A percentile compares a stretch with the other conserved stretches of the same genome.
Conservation (phyloP, 306 rosid species). For the Quercus dentata region DNA sequence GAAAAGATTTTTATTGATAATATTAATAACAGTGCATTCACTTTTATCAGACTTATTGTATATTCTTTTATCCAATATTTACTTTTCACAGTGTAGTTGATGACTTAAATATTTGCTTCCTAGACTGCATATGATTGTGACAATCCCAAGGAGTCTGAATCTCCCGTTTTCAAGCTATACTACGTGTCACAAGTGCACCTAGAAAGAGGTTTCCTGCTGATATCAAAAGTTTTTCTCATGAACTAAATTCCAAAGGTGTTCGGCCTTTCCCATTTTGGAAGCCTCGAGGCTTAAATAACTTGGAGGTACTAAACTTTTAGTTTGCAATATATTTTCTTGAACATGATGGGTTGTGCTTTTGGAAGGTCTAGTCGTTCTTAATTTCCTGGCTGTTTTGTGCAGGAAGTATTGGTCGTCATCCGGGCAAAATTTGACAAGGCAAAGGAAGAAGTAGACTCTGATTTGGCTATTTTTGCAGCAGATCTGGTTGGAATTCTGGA, state of each 20-base stretch:
- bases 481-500: slow-evolving; percentile 94
- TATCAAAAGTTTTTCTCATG: slow-evolving; percentile 96
- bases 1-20: neutral
- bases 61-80: neutral
- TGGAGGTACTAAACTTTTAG: slow-evolving; percentile 60
- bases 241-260: slow-evolving; percentile 91
- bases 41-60: slow-evolving; percentile 18
- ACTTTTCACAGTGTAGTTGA: slow-evolving; percentile 22
- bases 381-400: slow-evolving; percentile 32
- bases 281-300: slow-evolving; percentile 90
- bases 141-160: slow-evolving; percentile 97
- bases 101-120: slow-evolving; percentile 26
- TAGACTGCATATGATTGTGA: slow-evolving; percentile 83
- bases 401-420: slow-evolving; percentile 85
- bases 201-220: slow-evolving; percentile 83
- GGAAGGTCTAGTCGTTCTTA: slow-evolving; percentile 25
- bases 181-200: slow-evolving; percentile 94
- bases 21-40: neutral
- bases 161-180: slow-evolving; percentile 98
- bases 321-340: slow-evolving; percentile 13
- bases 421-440: slow-evolving; percentile 90
- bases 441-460: slow-evolving; percentile 89
- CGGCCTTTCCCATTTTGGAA: slow-evolving; percentile 94
- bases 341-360: slow-evolving; percentile 9
- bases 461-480: slow-evolving; percentile 90